Evolutionary conservation across 139 green algal species (phyloP).

Genomic region (Limnomonas spitsbergensis): DNA sequence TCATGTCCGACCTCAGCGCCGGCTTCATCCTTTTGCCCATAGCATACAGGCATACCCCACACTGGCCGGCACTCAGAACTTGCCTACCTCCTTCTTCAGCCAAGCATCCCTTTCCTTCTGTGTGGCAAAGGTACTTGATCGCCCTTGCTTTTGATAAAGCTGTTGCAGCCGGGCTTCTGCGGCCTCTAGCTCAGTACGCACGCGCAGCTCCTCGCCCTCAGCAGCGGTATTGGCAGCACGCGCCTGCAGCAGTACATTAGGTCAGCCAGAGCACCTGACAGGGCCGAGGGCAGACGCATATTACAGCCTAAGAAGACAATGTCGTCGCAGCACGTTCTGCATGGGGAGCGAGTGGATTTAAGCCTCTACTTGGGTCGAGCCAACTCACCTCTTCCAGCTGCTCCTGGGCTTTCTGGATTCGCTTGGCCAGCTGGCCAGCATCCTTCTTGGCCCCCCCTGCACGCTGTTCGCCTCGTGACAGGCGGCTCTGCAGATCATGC

Average conservation of each 20-base stretch:
- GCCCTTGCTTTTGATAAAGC: conserved; percentile 77
- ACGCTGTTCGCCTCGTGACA: background rate
- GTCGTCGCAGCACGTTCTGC: too few relatives aligned
- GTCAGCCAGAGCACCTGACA: too few relatives aligned
- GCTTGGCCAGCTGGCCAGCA: background rate
- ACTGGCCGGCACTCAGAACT: too few relatives aligned
- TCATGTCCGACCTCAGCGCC: too few relatives aligned
- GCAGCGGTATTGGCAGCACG: background rate
- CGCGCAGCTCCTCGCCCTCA: background rate
- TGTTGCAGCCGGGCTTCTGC: conserved; percentile 15
- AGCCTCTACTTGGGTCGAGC: too few relatives aligned
- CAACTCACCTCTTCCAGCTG: conserved; percentile 35
- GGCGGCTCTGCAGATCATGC: conserved; percentile 9
- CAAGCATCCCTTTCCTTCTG: conserved; percentile 71
- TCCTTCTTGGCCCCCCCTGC: background rate
- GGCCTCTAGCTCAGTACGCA: conserved; percentile 3
- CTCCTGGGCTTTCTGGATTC: conserved; percentile 16
- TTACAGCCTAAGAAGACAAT: too few relatives aligned
- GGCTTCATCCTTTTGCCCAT: too few relatives aligned
- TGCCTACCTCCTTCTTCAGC: conserved; percentile 68
- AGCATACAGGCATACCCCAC: too few relatives aligned
- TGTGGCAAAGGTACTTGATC: conserved; percentile 56
- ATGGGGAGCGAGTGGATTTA: too few relatives aligned
- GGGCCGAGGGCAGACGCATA: too few relatives aligned
- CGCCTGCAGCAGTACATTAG: too few relatives aligned